These are phyloP conservation scores for Thymus mandschuricus DNA, from an alignment of 257 asterid genomes.

Conservation along the genomic window DNA sequence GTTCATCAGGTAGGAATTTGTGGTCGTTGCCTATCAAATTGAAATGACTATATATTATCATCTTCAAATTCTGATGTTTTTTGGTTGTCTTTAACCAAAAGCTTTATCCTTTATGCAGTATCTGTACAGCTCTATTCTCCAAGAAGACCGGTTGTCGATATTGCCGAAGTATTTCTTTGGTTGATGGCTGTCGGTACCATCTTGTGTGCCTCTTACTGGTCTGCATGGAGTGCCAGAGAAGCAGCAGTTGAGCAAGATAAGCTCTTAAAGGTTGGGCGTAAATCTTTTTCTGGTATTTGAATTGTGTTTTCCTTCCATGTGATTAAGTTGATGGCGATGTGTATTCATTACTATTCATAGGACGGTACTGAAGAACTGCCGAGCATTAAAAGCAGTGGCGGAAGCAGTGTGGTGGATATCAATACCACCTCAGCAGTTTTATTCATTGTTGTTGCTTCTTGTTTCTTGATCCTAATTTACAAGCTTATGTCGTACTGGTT, in stretches of 20 bases:
- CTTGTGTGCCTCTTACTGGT: constrained; percentile 90
- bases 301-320: not conserved
- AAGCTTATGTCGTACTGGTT: constrained; percentile 86
- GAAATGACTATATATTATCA: not conserved
- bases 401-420: constrained; percentile 78
- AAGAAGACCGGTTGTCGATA: constrained; percentile 75
- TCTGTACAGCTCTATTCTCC: constrained; percentile 95
- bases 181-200: constrained; percentile 91
- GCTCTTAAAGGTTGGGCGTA: constrained; percentile 62
- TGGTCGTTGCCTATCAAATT: not conserved
- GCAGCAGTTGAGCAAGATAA: constrained; percentile 78
- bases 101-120: constrained; percentile 36
- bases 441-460: constrained; percentile 78
- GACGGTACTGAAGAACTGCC: constrained; percentile 68
- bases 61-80: not conserved
- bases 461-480: constrained; percentile 79
- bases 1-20: constrained; percentile 68
- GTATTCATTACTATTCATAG: constrained; percentile 41
- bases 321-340: constrained; percentile 15
- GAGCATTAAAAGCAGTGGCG: constrained; percentile 44
- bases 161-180: constrained; percentile 96
- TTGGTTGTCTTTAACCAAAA: constrained; percentile 17
- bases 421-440: constrained; percentile 71
- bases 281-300: constrained; percentile 8
- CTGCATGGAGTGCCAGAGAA: constrained; percentile 91